Evolutionary conservation across 345 rosid genomes (phyloP).

Genomic region (Cochlearia excelsa): DNA sequence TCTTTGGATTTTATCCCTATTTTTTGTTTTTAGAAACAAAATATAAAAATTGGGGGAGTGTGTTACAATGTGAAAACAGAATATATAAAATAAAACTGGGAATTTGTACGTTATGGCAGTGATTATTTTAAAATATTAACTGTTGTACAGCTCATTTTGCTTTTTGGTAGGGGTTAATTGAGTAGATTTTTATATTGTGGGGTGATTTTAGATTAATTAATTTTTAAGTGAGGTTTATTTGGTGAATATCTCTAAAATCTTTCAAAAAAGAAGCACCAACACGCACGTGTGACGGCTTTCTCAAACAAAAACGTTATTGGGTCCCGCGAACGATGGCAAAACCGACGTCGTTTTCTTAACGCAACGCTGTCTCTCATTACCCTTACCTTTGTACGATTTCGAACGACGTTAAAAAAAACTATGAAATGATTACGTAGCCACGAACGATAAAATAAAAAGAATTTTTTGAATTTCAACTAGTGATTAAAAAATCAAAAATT

Average conservation of each 20-base stretch:
- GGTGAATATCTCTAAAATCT: conserved; percentile 28
- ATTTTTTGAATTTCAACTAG: no score
- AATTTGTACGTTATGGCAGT: conserved; percentile 10
- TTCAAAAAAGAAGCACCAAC: conserved; percentile 33
- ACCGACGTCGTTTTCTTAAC: conserved; percentile 36
- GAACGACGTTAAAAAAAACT: conserved; percentile 21
- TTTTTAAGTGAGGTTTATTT: conserved; percentile 10
- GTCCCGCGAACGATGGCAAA: conserved; percentile 27
- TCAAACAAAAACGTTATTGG: conserved; percentile 28
- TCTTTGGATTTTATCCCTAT: neutral
- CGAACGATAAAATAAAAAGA: neutral
- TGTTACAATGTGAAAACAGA: conserved; percentile 1
- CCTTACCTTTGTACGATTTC: conserved; percentile 8
- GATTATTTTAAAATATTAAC: neutral
- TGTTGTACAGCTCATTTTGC: conserved; percentile 2
- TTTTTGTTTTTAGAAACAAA: conserved; percentile 3
- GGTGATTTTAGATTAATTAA: conserved; percentile 3
- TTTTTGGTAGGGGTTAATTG: neutral
- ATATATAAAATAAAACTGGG: conserved; percentile 2
- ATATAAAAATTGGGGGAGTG: neutral
- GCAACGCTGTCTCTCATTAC: conserved; percentile 29
- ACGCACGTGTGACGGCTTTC: conserved; percentile 38
- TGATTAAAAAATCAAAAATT: no score
- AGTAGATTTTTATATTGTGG: neutral
- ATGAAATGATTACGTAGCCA: conserved; percentile 30